Conservation (phyloP, 108 stramenopile genomes). For the Mediolabrus comicus region DNA sequence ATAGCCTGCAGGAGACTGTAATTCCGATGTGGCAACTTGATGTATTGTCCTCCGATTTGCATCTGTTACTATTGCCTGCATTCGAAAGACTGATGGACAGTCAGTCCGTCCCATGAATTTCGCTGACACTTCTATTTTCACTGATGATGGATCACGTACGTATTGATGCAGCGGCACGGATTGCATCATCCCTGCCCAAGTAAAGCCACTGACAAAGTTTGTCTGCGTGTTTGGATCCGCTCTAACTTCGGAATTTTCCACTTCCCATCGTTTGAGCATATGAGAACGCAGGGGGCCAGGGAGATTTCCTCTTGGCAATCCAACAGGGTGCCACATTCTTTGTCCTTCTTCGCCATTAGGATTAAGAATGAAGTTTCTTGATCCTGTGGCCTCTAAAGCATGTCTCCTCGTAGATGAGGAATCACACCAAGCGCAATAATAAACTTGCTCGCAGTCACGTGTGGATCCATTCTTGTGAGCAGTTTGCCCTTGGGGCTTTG, state of each 20-base stretch:
- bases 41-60: constrained; percentile 12
- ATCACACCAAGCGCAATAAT: constrained; percentile 51
- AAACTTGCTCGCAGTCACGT: constrained; percentile 63
- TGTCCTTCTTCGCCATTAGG: constrained; percentile 51
- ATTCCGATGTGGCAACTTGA: constrained; percentile 11
- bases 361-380: constrained; percentile 65
- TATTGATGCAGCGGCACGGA: constrained; percentile 24
- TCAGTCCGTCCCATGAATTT: constrained; percentile 67
- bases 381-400: constrained; percentile 33
- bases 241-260: constrained; percentile 43
- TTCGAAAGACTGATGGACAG: constrained; percentile 63
- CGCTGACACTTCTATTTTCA: constrained; percentile 53
- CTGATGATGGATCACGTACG: constrained; percentile 25
- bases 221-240: constrained; percentile 38
- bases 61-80: constrained; percentile 39
- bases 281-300: too few species aligned
- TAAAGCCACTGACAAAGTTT: constrained; percentile 61
- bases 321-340: constrained; percentile 39
- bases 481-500: constrained; percentile 36
- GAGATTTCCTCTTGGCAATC: neutral
- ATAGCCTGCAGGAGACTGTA: constrained; percentile 55
- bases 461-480: constrained; percentile 56
- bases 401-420: constrained; percentile 7
- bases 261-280: constrained; percentile 41
- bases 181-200: constrained; percentile 57